These are phyloP conservation scores for Harringtonia aguacate DNA, from an alignment of 2,329 filamentous ascomycete genomes.

Conservation along the genomic window DNA sequence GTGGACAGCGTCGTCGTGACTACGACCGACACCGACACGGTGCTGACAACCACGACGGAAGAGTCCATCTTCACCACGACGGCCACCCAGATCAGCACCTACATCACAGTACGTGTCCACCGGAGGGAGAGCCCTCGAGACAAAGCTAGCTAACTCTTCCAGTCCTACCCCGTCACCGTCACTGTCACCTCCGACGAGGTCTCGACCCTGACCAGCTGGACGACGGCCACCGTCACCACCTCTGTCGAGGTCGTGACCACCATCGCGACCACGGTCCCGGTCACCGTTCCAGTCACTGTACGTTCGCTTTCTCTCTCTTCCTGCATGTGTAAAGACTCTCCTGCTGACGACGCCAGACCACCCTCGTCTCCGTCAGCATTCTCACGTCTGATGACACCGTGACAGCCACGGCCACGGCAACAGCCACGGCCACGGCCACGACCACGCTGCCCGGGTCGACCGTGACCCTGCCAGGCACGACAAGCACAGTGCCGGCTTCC, in stretches of 20 bases:
- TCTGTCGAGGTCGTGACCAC: background rate
- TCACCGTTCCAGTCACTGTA: no score
- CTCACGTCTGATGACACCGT: constrained; percentile 1
- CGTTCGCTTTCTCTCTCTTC: no score
- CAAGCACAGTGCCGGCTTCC: constrained; percentile 4
- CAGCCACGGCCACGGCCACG: constrained; percentile 5
- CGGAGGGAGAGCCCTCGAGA: background rate
- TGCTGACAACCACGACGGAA: background rate
- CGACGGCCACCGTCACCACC: background rate
- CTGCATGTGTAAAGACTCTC: background rate
- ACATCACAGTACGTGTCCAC: background rate
- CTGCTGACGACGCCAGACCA: background rate
- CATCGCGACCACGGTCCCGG: background rate
- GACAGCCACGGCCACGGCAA: background rate
- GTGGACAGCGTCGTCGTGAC: background rate
- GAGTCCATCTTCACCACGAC: background rate
- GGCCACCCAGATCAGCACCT: background rate
- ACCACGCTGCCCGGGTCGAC: constrained; percentile 4
- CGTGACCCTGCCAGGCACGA: constrained; percentile 5
- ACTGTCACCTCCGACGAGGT: background rate
- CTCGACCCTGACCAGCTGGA: background rate
- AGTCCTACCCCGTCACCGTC: background rate
- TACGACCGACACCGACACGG: background rate
- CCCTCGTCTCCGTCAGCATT: constrained; percentile 1
- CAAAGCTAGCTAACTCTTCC: no score